Evolutionary conservation across 495 filamentous ascomycete genomes (phyloP).

Genomic region (Penicillium angulare): DNA sequence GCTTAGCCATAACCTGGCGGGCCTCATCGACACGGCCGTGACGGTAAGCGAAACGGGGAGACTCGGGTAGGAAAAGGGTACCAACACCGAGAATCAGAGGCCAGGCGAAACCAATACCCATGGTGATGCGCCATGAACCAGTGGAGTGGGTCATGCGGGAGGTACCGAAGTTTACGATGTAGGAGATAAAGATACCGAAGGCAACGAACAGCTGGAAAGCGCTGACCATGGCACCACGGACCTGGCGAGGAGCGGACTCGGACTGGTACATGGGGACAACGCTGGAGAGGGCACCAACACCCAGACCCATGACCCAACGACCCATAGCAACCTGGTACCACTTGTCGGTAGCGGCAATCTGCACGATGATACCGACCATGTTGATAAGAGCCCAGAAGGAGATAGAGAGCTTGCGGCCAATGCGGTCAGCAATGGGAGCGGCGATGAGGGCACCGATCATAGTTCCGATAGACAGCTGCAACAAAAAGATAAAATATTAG

Average conservation of each 20-base stretch:
- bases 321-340: conserved; percentile 57
- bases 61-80: conserved; percentile 70
- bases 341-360: conserved; percentile 55
- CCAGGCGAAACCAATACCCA: conserved; percentile 76
- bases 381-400: conserved; percentile 59
- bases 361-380: conserved; percentile 67
- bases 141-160: conserved; percentile 45
- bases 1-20: conserved; percentile 63
- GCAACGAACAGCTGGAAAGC: conserved; percentile 88
- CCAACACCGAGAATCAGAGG: conserved; percentile 69
- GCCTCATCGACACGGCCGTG: conserved; percentile 64
- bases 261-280: conserved; percentile 73
- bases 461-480: conserved; percentile 61
- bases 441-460: conserved; percentile 66
- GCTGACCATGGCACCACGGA: conserved; percentile 67
- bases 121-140: conserved; percentile 76
- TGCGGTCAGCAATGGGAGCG: conserved; percentile 53
- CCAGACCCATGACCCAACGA: conserved; percentile 62
- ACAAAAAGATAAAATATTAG: background rate
- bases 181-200: conserved; percentile 78
- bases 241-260: conserved; percentile 62
- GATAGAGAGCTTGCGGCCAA: conserved; percentile 54
- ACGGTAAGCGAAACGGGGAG: conserved; percentile 67
- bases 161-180: conserved; percentile 81
- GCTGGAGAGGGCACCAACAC: conserved; percentile 69